Base-by-base conservation (phyloP, 2,329 filamentous ascomycete species). In the Colletotrichum kahawae region DNA sequence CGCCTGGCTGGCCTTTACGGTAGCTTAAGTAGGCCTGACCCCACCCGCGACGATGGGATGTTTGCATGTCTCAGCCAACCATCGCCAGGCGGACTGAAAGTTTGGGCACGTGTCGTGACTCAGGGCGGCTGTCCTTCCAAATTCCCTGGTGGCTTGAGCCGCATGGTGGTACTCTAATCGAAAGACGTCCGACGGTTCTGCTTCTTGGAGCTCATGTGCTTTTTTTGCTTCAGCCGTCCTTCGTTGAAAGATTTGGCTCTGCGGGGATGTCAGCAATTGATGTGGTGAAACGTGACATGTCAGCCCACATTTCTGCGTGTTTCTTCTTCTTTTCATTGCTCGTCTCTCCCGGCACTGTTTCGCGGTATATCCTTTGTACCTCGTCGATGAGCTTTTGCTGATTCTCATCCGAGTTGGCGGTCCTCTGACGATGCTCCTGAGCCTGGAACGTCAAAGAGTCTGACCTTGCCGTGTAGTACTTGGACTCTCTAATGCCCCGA, bases 371-470 rank as follows among this genome's bases (percentile, higher is more conserved):
- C 33, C 82, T 83, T 33, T 80, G 81, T 13, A 91, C 77, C 79
- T 91, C 90, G 4, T 88, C 83, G 3, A 84, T 75, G 2, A 91
- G 82, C 78, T 91, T 89, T 29, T 81, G 79, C 36, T 84, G 84
- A 78, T 92, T 92, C 51, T 91, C 88, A 1, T 89, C 86, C 12
- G 84, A 82, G 78, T 92, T 92, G 64, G 87, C 85, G 18, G 83
- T 83, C 60, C 89, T 84, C 51, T 88, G 90, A 24, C 90, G 85
- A 68, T 89, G 85, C 3, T 86, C 88, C 79, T 92, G 90, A 0
- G 89, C 89, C 68, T 91, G 87, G 38, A 92, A 88, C 1, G 85
- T 87, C 74, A 92, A 86, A 54, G 86, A 87, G 79, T 92, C 89
- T 74, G 81, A 90, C 43, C 85, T 81, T 54, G 82, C 84, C 2